Evolutionary conservation across 2,329 filamentous ascomycete species (phyloP), one percentile per base, ranked within the genome.

Genomic region (Arthroderma sp.): DNA sequence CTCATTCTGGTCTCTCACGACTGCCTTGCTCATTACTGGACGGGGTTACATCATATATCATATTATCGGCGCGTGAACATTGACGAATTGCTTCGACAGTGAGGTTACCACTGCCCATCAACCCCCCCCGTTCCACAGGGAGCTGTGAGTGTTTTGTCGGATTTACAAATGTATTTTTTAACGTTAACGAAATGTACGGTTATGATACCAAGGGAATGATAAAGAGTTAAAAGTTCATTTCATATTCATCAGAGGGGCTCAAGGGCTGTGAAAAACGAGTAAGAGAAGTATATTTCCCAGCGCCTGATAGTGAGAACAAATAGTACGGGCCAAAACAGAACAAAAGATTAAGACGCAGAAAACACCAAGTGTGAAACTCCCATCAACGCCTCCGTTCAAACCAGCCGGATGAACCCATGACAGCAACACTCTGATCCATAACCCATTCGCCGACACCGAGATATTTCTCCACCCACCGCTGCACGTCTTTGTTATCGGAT

Each of bases 391-490:
- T 88, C 59, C 91, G 78, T 70, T 95, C 88, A 63, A 98, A 98
- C 68, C 80, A 98, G 48, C 82, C 77, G 61, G 85, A 93, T 40
- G 83, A 82, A 36, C 86, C 83, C 62, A 94, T 85, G 46, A 96
- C 77, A 36, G 88, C 88, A 30, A 96, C 86, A 29, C 87, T 93
- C 70, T 93, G 84, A 66, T 98, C 91, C 87, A 98, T 94, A 52
- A 95, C 84, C 78, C 87, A 94, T 71, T 98, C 91, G 56, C 91
- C 91, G 11, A 95, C 82, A 51, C 86, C 86, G 37, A 96, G 79
- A 65, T 96, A 96, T 63, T 83, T 89, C 59, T 89, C 83, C 54
- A 96, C 78, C 87, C 88, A 96, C 59, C 80, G 82, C 62, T 83
- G 82, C 54, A 91, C 66, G 51, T 88, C 82, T 63, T 86, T 84